phyloP scores from a whole-genome alignment of 495 filamentous ascomycete genomes.

The Jackrogersella multiformis region DNA sequence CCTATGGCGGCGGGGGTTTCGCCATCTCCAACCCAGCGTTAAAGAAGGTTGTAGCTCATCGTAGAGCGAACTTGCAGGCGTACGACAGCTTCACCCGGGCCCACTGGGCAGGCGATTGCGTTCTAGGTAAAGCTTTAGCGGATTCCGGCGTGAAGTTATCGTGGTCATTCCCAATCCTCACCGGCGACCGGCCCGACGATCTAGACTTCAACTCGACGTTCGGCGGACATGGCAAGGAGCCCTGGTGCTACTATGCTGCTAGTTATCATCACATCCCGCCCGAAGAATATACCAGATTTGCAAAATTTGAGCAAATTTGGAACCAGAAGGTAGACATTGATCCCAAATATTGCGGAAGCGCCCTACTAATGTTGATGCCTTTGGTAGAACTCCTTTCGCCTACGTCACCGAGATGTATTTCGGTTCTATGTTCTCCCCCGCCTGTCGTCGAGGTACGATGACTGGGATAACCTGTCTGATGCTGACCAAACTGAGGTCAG shows the following conservation, averaged over 20 bases:
- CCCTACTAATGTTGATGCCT: conserved; percentile 25
- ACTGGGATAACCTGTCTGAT: conserved; percentile 58
- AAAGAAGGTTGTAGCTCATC: conserved; percentile 49
- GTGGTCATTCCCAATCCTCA: conserved; percentile 57
- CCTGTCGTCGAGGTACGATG: conserved; percentile 41
- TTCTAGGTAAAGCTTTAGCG: conserved; percentile 58
- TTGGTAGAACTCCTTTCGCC: conserved; percentile 31
- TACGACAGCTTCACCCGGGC: conserved; percentile 47
- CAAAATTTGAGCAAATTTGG: conserved; percentile 58
- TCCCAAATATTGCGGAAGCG: neutral
- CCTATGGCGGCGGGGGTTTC: conserved; percentile 64
- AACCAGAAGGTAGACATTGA: conserved; percentile 47
- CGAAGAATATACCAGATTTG: conserved; percentile 54
- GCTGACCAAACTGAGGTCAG: conserved; percentile 30
- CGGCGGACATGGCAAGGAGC: conserved; percentile 51
- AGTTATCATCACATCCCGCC: conserved; percentile 60
- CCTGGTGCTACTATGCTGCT: conserved; percentile 62
- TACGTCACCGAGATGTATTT: conserved; percentile 51
- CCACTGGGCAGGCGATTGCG: conserved; percentile 65
- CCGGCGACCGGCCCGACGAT: conserved; percentile 51
- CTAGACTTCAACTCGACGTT: conserved; percentile 56
- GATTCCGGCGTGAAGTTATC: conserved; percentile 53
- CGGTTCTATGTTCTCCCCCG: conserved; percentile 47
- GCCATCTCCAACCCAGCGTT: conserved; percentile 62
- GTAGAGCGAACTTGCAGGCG: conserved; percentile 35